Evolutionary conservation across 352 stramenopile genomes (phyloP).

Genomic region (Hyaloperonospora brassicae): DNA sequence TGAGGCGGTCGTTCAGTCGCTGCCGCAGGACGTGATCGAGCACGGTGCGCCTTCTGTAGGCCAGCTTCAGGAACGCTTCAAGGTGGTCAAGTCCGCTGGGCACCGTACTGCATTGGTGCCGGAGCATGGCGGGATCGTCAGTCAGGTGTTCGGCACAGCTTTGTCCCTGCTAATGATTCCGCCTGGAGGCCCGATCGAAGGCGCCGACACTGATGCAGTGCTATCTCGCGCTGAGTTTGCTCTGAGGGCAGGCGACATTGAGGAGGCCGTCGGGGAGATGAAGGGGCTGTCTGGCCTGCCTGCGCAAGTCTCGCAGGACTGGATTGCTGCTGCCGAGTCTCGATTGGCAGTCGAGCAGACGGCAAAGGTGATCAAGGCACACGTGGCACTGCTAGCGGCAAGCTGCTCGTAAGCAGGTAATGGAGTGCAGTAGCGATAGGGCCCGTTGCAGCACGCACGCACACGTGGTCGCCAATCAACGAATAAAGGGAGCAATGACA

Average conservation of each 20-base stretch:
- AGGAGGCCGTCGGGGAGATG: constrained; percentile 61
- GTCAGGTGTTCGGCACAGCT: constrained; percentile 60
- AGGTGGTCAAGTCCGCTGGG: constrained; percentile 64
- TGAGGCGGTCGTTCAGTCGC: constrained; percentile 50
- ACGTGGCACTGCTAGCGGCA: constrained; percentile 69
- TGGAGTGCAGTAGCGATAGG: no score
- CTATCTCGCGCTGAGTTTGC: constrained; percentile 78
- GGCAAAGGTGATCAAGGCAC: constrained; percentile 75
- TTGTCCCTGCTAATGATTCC: constrained; percentile 74
- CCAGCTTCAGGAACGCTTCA: constrained; percentile 80
- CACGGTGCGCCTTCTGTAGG: constrained; percentile 62
- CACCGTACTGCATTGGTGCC: constrained; percentile 61
- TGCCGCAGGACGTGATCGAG: constrained; percentile 51
- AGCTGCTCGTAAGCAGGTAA: constrained; percentile 53
- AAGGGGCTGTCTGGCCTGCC: constrained; percentile 57
- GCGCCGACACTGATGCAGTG: constrained; percentile 58
- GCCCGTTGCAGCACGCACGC: no score
- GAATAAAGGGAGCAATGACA: constrained; percentile 20
- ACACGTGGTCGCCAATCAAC: background rate
- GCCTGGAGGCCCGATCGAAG: constrained; percentile 67
- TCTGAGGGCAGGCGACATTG: constrained; percentile 72
- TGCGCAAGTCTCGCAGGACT: constrained; percentile 66
- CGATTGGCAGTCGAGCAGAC: constrained; percentile 77
- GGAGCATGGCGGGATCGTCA: constrained; percentile 57
- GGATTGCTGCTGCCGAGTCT: constrained; percentile 62